Evolutionary conservation across 2,329 filamentous ascomycete genomes (phyloP).

Genomic region (Colletotrichum noveboracense): DNA sequence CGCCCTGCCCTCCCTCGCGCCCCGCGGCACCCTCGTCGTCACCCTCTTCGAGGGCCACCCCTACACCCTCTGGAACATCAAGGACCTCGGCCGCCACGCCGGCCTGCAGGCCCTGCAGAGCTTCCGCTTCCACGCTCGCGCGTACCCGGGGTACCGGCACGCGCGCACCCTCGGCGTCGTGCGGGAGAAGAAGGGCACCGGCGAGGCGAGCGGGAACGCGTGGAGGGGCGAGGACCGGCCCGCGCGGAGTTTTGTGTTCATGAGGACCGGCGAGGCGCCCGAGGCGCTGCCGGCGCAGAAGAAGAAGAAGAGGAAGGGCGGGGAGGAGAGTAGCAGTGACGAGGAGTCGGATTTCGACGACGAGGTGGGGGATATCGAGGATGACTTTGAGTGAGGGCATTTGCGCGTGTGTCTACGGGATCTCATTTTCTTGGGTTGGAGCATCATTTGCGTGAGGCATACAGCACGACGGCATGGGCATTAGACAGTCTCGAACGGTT

Average conservation of each 20-base stretch:
- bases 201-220: conserved; percentile 43
- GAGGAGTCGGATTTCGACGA: conserved; percentile 29
- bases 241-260: conserved; percentile 67
- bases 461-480: background rate
- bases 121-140: conserved; percentile 69
- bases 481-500: background rate
- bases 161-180: conserved; percentile 74
- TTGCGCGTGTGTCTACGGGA: background rate
- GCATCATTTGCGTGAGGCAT: background rate
- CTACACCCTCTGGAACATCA: conserved; percentile 94
- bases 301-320: conserved; percentile 36
- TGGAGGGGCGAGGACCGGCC: conserved; percentile 48
- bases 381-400: background rate
- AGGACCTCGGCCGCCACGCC: conserved; percentile 81
- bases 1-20: conserved; percentile 56
- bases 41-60: conserved; percentile 93
- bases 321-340: conserved; percentile 30
- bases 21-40: conserved; percentile 71
- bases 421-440: background rate
- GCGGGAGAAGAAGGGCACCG: conserved; percentile 45
- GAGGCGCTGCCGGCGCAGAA: conserved; percentile 27
- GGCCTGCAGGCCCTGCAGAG: conserved; percentile 74
- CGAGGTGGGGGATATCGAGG: conserved; percentile 18
- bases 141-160: conserved; percentile 78
- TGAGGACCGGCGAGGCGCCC: conserved; percentile 58